phyloP scores from a whole-genome alignment of 2,329 filamentous ascomycete genomes.

The Aspergillus sp. region DNA sequence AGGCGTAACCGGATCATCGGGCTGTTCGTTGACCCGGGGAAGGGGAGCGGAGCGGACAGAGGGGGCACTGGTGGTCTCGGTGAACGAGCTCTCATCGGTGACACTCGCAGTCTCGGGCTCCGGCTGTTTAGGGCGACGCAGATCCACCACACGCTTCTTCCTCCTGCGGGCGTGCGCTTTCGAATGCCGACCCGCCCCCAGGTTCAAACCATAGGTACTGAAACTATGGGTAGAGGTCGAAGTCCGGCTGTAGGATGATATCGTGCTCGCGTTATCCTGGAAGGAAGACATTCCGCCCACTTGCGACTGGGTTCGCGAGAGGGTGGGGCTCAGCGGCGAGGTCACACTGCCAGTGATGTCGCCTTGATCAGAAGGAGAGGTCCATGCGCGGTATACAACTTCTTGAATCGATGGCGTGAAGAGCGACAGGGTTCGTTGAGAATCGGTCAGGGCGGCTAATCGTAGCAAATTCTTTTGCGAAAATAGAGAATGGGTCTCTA shows the following conservation, averaged over 20 bases:
- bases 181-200: conserved; percentile 43
- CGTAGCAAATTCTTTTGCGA: conserved; percentile 91
- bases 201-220: conserved; percentile 39
- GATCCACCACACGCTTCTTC: conserved; percentile 51
- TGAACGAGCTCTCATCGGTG: conserved; percentile 42
- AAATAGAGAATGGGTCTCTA: conserved; percentile 84
- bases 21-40: conserved; percentile 60
- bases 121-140: conserved; percentile 42
- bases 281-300: conserved; percentile 69
- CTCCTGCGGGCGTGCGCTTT: conserved; percentile 44
- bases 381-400: conserved; percentile 90
- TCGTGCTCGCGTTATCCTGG: conserved; percentile 68
- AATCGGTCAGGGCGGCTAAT: conserved; percentile 78
- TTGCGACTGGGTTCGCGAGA: conserved; percentile 65
- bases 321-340: conserved; percentile 46
- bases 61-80: conserved; percentile 45
- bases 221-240: conserved; percentile 34
- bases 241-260: conserved; percentile 62
- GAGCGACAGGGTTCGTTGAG: conserved; percentile 83
- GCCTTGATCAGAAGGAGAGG: conserved; percentile 69
- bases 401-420: conserved; percentile 90
- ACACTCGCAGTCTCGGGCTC: conserved; percentile 39
- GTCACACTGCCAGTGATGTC: conserved; percentile 51
- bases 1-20: conserved; percentile 55
- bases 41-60: conserved; percentile 53